Conservation (phyloP, 2,329 filamentous ascomycete species). For the Knufia petricola region DNA sequence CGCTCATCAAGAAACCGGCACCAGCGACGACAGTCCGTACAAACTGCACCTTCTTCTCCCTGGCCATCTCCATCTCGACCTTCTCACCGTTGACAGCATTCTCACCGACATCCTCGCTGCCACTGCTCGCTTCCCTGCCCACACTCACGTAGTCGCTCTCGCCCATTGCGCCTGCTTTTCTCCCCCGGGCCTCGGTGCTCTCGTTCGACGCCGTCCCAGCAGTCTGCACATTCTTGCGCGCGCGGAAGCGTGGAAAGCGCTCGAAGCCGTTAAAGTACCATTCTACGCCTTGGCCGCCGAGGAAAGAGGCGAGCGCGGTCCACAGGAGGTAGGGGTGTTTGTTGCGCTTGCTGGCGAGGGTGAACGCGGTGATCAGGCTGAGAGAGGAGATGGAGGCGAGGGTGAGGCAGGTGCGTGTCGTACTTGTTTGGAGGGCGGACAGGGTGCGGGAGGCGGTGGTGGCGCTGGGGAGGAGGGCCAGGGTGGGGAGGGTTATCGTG, state of each 20-base stretch:
- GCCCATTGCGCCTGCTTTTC: constrained; percentile 10
- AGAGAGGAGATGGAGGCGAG: constrained; percentile 60
- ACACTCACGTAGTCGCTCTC: constrained; percentile 22
- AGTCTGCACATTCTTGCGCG: constrained; percentile 23
- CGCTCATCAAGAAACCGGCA: constrained; percentile 36
- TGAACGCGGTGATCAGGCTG: constrained; percentile 68
- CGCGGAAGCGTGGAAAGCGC: constrained; percentile 40
- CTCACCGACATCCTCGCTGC: constrained; percentile 27
- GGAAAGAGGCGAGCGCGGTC: constrained; percentile 55
- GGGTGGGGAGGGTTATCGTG: constrained; percentile 65
- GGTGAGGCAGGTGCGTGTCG: constrained; percentile 55
- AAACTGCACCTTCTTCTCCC: constrained; percentile 32
- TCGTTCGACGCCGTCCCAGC: too few relatives aligned
- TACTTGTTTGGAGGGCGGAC: constrained; percentile 53
- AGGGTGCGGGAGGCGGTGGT: constrained; percentile 61
- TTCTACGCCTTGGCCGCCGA: constrained; percentile 48
- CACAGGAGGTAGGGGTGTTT: constrained; percentile 88
- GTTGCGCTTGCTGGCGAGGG: constrained; percentile 61
- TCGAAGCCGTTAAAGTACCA: constrained; percentile 62
- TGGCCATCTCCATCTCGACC: constrained; percentile 35
- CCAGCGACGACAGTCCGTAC: constrained; percentile 33
- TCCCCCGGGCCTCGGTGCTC: too few relatives aligned
- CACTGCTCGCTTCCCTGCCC: constrained; percentile 10
- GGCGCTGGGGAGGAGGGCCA: constrained; percentile 72
- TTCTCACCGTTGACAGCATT: constrained; percentile 38